These are phyloP conservation scores for Fraxinus platypoda DNA, from an alignment of 305 asterid genomes.

Conservation along the genomic window DNA sequence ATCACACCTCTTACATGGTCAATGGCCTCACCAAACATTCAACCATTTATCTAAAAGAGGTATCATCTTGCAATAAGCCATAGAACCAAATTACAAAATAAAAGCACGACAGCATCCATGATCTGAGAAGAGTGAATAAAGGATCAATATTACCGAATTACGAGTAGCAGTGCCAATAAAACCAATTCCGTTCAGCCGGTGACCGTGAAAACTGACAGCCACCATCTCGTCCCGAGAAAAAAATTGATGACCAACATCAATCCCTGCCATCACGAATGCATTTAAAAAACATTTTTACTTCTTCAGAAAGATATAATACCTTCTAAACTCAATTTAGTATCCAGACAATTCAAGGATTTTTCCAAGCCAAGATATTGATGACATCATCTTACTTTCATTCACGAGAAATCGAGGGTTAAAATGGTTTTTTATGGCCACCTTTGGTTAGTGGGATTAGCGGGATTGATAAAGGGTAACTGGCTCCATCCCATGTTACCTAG, in stretches of 20 bases:
- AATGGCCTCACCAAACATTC: too few species aligned
- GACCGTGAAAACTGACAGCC: constrained; percentile 72
- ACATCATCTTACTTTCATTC: neutral
- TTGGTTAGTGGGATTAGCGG: too few species aligned
- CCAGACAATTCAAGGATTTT: neutral
- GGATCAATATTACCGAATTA: constrained; percentile 38
- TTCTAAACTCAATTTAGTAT: neutral
- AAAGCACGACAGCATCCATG: neutral
- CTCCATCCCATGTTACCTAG: too few species aligned
- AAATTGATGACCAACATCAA: constrained; percentile 91
- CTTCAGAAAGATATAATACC: neutral
- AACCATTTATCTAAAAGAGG: too few species aligned
- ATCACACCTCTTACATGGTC: too few species aligned
- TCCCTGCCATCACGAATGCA: constrained; percentile 48
- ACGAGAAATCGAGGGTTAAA: neutral
- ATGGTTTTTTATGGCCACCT: neutral
- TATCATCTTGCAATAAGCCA: too few species aligned
- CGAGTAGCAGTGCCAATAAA: constrained; percentile 42
- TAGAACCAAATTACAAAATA: neutral
- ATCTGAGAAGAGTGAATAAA: neutral
- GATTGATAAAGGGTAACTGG: too few species aligned
- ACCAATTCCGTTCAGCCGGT: constrained; percentile 83
- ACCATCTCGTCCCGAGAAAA: constrained; percentile 91
- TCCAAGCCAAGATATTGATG: neutral
- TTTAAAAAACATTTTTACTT: neutral